Conservation (phyloP, 345 rosid species). For the Gossypium ekmanianum region DNA sequence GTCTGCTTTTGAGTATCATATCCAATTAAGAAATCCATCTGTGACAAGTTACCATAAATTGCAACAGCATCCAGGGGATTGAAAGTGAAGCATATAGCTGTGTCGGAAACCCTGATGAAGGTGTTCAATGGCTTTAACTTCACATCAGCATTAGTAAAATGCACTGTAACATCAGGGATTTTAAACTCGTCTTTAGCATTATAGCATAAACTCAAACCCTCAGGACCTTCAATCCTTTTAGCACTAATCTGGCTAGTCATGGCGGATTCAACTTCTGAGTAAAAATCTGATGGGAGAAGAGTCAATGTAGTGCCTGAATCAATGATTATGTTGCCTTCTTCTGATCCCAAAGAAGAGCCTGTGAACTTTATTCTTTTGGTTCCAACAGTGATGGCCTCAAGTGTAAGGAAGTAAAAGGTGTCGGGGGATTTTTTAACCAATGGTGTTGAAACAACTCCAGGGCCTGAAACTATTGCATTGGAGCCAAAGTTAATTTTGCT, state of each 20-base stretch:
- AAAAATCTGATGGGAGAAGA: slow-evolving; percentile 28
- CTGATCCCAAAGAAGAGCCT: slow-evolving; percentile 21
- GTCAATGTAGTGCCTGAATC: slow-evolving; percentile 69
- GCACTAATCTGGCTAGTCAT: slow-evolving; percentile 19
- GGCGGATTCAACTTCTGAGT: slow-evolving; percentile 21
- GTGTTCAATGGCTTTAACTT: slow-evolving; percentile 26
- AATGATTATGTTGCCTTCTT: slow-evolving; percentile 48
- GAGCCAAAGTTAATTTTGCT: slow-evolving; percentile 54
- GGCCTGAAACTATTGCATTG: slow-evolving; percentile 39
- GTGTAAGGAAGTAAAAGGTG: slow-evolving; percentile 41
- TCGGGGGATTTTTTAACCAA: slow-evolving; percentile 29
- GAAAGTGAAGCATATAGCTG: slow-evolving; percentile 40
- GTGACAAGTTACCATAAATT: slow-evolving; percentile 47
- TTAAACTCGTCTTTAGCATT: not conserved
- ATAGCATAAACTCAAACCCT: slow-evolving; percentile 37
- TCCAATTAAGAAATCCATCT: slow-evolving; percentile 49
- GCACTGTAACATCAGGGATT: slow-evolving; percentile 35
- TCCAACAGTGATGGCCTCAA: slow-evolving; percentile 48
- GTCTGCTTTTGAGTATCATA: slow-evolving; percentile 33
- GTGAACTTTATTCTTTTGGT: slow-evolving; percentile 21
- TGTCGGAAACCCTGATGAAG: slow-evolving; percentile 29
- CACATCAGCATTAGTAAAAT: slow-evolving; percentile 46
- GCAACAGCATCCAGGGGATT: not conserved
- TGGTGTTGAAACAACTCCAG: slow-evolving; percentile 43
- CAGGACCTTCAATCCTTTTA: slow-evolving; percentile 25